Conservation (phyloP, 495 filamentous ascomycete genomes). For the Parachaetomium inaequale region DNA sequence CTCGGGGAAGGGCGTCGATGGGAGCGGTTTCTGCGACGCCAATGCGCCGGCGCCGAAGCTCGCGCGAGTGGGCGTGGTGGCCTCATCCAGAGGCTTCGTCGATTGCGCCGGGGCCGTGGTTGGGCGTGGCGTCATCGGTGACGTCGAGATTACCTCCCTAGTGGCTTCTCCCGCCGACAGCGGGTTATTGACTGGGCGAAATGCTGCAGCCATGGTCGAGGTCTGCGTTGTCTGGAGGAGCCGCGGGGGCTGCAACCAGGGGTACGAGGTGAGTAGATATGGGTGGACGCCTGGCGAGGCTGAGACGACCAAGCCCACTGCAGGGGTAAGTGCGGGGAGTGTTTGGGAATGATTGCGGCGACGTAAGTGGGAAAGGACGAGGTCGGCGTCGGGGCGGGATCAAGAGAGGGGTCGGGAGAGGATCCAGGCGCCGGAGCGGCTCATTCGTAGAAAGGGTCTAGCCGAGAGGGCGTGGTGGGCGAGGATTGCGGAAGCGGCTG, state of each 20-base stretch:
- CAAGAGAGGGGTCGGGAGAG: background rate
- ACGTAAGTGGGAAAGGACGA: slow-evolving; percentile 23
- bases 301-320: slow-evolving; percentile 32
- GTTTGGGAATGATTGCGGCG: slow-evolving; percentile 36
- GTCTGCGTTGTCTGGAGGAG: slow-evolving; percentile 3
- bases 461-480: slow-evolving; percentile 18
- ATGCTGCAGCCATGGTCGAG: slow-evolving; percentile 51
- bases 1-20: slow-evolving; percentile 54
- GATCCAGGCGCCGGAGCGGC: slow-evolving; percentile 13
- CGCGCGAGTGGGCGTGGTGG: slow-evolving; percentile 60
- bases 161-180: slow-evolving; percentile 49
- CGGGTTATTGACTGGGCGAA: slow-evolving; percentile 74
- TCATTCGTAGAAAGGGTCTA: slow-evolving; percentile 6
- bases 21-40: slow-evolving; percentile 57
- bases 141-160: slow-evolving; percentile 49
- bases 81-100: slow-evolving; percentile 41
- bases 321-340: slow-evolving; percentile 35
- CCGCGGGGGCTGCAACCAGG: slow-evolving; percentile 19
- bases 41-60: slow-evolving; percentile 47
- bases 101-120: slow-evolving; percentile 43
- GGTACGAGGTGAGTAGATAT: slow-evolving; percentile 28
- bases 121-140: slow-evolving; percentile 61
- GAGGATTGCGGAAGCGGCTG: slow-evolving; percentile 16
- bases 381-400: slow-evolving; percentile 21
- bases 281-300: slow-evolving; percentile 35